phyloP scores from a whole-genome alignment of 2,329 filamentous ascomycete genomes.

The Cladophialophora carrionii region DNA sequence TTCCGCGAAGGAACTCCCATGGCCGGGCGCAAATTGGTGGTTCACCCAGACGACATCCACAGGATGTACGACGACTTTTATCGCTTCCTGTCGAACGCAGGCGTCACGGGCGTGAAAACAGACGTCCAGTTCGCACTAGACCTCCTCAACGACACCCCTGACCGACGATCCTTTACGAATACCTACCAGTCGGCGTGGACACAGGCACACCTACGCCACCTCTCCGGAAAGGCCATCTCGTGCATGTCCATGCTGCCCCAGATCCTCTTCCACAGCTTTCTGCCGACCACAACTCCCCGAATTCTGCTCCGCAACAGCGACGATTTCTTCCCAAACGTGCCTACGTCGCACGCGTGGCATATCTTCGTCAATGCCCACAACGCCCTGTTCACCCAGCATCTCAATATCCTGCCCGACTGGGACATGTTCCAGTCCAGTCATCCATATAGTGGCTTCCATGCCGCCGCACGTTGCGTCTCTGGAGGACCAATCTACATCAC shows the following conservation, averaged over 20 bases:
- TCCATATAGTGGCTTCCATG: constrained; percentile 79
- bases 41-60: constrained; percentile 73
- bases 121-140: constrained; percentile 92
- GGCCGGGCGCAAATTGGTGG: constrained; percentile 67
- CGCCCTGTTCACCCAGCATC: constrained; percentile 74
- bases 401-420: constrained; percentile 87
- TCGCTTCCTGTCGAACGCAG: constrained; percentile 70
- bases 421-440: constrained; percentile 73
- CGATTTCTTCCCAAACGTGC: constrained; percentile 84
- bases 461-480: constrained; percentile 83
- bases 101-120: constrained; percentile 87
- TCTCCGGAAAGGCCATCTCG: constrained; percentile 76
- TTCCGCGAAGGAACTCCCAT: constrained; percentile 57
- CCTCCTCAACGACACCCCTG: constrained; percentile 67
- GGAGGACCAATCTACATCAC: constrained; percentile 96
- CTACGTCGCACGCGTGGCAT: constrained; percentile 87
- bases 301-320: constrained; percentile 83
- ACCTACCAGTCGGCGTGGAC: constrained; percentile 87
- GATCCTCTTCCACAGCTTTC: constrained; percentile 80
- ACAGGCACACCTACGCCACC: constrained; percentile 74
- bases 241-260: constrained; percentile 95
- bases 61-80: constrained; percentile 93
- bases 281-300: constrained; percentile 69
- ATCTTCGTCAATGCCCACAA: constrained; percentile 94
- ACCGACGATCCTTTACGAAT: constrained; percentile 71